Evolutionary conservation across 805 yeast species (phyloP), one percentile per base, ranked within the genome.

Genomic region (Kregervanrija fluxuum): DNA sequence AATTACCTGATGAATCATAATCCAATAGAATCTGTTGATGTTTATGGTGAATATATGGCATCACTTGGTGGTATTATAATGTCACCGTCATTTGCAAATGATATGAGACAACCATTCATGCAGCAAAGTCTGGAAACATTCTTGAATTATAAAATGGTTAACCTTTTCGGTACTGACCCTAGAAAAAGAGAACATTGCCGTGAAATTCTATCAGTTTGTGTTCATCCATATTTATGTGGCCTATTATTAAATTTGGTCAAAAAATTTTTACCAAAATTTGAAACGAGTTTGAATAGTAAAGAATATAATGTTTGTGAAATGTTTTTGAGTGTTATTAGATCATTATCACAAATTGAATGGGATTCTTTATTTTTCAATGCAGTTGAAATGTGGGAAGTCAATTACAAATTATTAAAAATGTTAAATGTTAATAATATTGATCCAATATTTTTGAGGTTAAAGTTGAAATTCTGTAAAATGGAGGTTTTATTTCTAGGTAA

Each of bases 41-140:
- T 80, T 55, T 81, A 74, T 56, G 80, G 88, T 2, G 93, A 91
- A 8, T 79, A 82, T 48, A 60, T 86, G 48, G 86, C 88, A 2
- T 77, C 88, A 0, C 66, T 82, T 0, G 75, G 86, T 41, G 88
- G 95, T 37, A 70, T 80, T 12, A 74, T 83, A 45, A 57, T 82
- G 17, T 52, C 64, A 6, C 56, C 58, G 2, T 56, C 52, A 3
- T 55, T 62, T 43, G 47, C 41, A 4, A 45, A 51, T 15, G 61
- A 64, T 46, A 54, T 61, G 8, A 50, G 59, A 35, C 49, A 50
- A 33, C 56, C 59, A 8, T 54, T 50, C 14, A 56, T 64, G 6
- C 59, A 49, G 13, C 52, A 49, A 8, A 56, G 54, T 28, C 17
- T 70, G 58, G 50, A 42, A 11, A 14, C 36, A 1, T 60, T 65